Evolutionary conservation across 148 eudicot genomes (phyloP).

Genomic region (Beta vulgaris): DNA sequence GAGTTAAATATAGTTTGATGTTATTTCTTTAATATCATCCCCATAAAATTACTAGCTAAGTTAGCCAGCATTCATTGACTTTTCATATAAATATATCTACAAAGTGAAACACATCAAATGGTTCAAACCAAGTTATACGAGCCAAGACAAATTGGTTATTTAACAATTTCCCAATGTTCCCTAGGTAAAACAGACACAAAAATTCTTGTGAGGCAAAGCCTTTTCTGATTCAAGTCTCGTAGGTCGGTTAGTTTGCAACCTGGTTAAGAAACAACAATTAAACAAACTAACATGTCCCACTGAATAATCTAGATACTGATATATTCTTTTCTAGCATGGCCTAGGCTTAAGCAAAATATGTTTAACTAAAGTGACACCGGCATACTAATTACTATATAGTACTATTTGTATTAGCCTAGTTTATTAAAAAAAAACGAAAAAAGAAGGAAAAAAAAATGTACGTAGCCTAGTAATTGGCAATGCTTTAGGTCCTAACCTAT

Average conservation of each 20-base stretch:
- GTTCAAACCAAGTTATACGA: background rate
- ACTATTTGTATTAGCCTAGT: no score
- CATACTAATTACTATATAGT: no score
- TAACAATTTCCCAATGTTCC: background rate
- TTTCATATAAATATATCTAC: no score
- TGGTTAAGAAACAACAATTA: background rate
- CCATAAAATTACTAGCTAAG: no score
- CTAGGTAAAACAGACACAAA: background rate
- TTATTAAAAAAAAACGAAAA: no score
- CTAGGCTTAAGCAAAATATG: background rate
- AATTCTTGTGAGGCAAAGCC: background rate
- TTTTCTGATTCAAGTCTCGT: background rate
- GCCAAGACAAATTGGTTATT: background rate
- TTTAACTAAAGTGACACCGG: background rate
- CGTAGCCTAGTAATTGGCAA: background rate
- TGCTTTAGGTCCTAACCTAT: background rate
- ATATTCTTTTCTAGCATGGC: background rate
- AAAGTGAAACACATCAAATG: background rate
- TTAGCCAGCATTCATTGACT: no score
- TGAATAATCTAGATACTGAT: background rate
- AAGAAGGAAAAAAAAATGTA: no score
- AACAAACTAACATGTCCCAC: background rate
- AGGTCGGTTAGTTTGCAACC: slow-evolving; percentile 16
- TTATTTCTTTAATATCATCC: no score
- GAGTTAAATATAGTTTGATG: no score